These are phyloP conservation scores for Fusarium scirpi DNA, from an alignment of 2,329 filamentous ascomycete genomes.

Conservation along the genomic window DNA sequence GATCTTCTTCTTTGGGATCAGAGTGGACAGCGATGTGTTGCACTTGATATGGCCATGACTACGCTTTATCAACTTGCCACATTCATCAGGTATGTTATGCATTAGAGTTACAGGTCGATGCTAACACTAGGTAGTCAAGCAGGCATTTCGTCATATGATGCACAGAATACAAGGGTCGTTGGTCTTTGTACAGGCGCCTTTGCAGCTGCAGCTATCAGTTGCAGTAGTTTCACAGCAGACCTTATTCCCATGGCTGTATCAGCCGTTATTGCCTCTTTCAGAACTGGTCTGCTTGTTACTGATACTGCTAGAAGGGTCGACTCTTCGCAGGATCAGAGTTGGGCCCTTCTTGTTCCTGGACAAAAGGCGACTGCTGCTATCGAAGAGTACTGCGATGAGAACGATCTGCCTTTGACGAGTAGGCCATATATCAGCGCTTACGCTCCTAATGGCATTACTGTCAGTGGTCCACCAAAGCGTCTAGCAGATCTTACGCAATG, in stretches of 20 bases:
- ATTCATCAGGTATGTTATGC: slow-evolving; percentile 28
- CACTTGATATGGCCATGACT: slow-evolving; percentile 40
- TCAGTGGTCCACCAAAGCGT: slow-evolving; percentile 35
- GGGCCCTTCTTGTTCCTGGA: slow-evolving; percentile 36
- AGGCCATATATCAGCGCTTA: slow-evolving; percentile 40
- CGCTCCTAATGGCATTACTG: slow-evolving; percentile 31
- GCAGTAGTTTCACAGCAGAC: slow-evolving; percentile 36
- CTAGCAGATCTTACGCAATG: slow-evolving; percentile 23
- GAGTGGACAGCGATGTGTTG: slow-evolving; percentile 33
- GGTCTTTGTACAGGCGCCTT: slow-evolving; percentile 41
- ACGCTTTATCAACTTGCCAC: slow-evolving; percentile 37
- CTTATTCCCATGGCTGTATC: slow-evolving; percentile 32
- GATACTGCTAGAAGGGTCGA: slow-evolving; percentile 29
- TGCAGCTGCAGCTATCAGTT: slow-evolving; percentile 38
- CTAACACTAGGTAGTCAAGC: slow-evolving; percentile 13
- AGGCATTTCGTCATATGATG: slow-evolving; percentile 30
- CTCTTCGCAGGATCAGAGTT: slow-evolving; percentile 16
- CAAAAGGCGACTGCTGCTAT: slow-evolving; percentile 8
- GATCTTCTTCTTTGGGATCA: slow-evolving; percentile 38
- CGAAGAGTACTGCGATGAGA: slow-evolving; percentile 3
- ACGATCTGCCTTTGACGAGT: slow-evolving; percentile 25
- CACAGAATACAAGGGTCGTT: slow-evolving; percentile 28
- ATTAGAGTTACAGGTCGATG: fast-evolving
- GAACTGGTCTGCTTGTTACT: slow-evolving; percentile 32
- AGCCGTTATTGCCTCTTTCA: slow-evolving; percentile 32